Conservation (phyloP, 441 rosid species). For the Gossypium laxum region DNA sequence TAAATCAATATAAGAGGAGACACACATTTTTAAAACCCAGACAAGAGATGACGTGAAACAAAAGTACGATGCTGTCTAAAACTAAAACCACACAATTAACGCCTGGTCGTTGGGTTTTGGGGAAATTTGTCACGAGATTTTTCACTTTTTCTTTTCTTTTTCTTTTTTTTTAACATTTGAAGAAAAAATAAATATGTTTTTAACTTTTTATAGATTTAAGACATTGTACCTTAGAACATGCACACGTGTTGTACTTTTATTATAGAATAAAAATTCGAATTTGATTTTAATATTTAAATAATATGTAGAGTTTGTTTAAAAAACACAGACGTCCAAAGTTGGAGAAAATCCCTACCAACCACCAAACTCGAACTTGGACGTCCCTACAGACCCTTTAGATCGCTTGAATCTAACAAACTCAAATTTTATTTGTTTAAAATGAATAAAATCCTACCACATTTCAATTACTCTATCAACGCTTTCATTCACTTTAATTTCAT, state of each 20-base stretch:
- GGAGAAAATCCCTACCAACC: no score
- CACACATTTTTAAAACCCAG: background rate
- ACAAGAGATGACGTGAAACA: background rate
- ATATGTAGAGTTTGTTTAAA: no score
- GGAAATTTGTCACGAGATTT: background rate
- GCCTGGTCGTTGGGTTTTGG: background rate
- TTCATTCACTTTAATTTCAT: no score
- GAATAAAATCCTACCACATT: no score
- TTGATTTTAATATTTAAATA: no score
- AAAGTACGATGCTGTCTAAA: background rate
- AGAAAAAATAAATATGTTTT: background rate
- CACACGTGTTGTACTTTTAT: background rate
- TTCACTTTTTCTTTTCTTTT: background rate
- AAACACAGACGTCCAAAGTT: no score
- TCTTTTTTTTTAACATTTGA: background rate
- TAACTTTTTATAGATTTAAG: background rate
- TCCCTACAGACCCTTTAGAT: no score
- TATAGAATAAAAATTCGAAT: no score
- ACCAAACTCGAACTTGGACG: no score
- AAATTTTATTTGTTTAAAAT: no score
- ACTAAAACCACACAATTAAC: background rate
- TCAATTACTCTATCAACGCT: no score
- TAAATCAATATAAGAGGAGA: background rate
- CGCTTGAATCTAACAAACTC: no score
- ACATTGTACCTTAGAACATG: background rate